Evolutionary conservation across 2,329 filamentous ascomycete species (phyloP).

Genomic region (Pyricularia pennisetigena): DNA sequence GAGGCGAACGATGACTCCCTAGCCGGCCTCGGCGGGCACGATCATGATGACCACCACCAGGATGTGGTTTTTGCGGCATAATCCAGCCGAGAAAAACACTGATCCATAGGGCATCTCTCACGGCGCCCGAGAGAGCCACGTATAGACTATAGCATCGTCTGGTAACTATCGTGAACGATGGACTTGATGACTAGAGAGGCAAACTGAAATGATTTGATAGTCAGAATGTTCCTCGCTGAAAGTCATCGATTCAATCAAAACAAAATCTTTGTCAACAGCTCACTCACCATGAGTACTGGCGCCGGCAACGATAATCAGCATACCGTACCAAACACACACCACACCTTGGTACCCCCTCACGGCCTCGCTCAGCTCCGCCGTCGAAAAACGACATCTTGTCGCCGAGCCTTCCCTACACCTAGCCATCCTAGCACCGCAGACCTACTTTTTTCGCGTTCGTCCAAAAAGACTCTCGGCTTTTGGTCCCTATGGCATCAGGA

Average conservation of each 20-base stretch:
- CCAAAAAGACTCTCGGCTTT: not conserved
- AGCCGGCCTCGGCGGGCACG: not conserved
- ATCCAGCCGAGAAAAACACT: not conserved
- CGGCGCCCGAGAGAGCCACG: not conserved
- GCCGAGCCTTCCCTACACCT: too few species aligned
- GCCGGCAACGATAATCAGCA: not conserved
- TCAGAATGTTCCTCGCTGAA: not conserved
- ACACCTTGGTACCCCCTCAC: not conserved
- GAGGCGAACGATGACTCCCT: not conserved
- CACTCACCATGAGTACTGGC: not conserved
- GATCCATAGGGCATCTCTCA: not conserved
- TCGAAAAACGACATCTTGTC: not conserved
- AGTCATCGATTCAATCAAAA: not conserved
- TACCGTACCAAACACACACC: not conserved
- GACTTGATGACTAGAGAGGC: not conserved
- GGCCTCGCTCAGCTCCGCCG: not conserved
- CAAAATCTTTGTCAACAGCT: too few species aligned
- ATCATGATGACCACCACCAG: not conserved
- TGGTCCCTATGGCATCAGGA: not conserved
- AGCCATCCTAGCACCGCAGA: too few species aligned
- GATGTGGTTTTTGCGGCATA: not conserved
- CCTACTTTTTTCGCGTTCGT: too few species aligned
- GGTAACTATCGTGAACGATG: not conserved
- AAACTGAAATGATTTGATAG: not conserved
- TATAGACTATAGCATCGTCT: not conserved